Conservation (phyloP, 129 eudicot genomes). For the Apium graveolens region DNA sequence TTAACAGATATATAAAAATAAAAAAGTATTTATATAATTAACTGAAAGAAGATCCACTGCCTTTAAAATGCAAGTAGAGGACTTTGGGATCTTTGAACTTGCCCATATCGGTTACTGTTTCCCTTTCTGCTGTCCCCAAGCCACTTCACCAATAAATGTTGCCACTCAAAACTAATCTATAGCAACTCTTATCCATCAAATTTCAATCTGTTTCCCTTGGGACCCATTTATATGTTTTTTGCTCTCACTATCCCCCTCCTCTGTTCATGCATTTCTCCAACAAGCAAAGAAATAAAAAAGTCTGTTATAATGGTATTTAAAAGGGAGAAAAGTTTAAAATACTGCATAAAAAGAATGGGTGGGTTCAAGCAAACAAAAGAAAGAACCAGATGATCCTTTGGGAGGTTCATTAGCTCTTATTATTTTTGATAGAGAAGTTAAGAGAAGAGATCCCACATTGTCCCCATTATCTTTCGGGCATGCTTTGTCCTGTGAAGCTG, state of each 20-base stretch:
- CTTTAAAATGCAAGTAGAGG: too few relatives aligned
- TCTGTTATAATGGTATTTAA: constrained; percentile 35
- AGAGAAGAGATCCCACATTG: constrained; percentile 26
- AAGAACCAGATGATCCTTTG: constrained; percentile 18
- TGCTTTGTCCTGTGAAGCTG: constrained; percentile 33
- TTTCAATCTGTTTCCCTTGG: not conserved
- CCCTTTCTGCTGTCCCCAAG: constrained; percentile 14
- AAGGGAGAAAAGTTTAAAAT: constrained; percentile 18
- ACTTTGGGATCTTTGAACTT: constrained; percentile 35
- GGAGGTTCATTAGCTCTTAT: constrained; percentile 23
- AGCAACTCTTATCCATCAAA: not conserved
- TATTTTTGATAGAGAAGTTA: constrained; percentile 5
- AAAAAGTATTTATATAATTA: too few relatives aligned
- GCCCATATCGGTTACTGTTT: constrained; percentile 23
- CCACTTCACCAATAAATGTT: constrained; percentile 7
- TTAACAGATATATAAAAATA: too few relatives aligned
- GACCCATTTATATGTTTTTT: constrained; percentile 11
- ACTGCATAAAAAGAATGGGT: not conserved
- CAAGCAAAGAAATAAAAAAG: constrained; percentile 20
- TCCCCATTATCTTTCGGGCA: constrained; percentile 27
- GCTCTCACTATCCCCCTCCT: not conserved
- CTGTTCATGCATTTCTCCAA: constrained; percentile 35
- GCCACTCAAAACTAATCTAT: not conserved
- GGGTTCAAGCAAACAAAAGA: not conserved
- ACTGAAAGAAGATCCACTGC: too few relatives aligned